A percentile compares a stretch with the other conserved stretches of the same genome.
Conservation (phyloP, 768 basidiomycete species). For the Phylloporus rhodoxanthus region DNA sequence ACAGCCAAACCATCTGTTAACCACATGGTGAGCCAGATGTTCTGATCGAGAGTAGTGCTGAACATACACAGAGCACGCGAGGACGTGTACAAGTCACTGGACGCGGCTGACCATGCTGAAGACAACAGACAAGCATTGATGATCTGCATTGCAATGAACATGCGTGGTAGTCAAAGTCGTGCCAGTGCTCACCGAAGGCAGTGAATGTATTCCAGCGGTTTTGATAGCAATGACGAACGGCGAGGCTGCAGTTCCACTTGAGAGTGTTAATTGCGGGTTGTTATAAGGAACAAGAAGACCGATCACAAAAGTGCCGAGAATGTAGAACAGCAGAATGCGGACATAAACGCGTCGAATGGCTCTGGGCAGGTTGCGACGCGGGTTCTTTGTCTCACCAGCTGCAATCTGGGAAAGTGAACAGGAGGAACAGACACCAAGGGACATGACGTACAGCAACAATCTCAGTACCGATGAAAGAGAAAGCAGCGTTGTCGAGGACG, state of each 20-base stretch:
- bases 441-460: slow-evolving; percentile 69
- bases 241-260: slow-evolving; percentile 57
- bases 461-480: slow-evolving; percentile 91
- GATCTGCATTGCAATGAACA: slow-evolving; percentile 37
- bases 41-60: not conserved
- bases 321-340: slow-evolving; percentile 80
- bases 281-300: slow-evolving; percentile 79
- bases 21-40: not conserved
- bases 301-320: slow-evolving; percentile 64
- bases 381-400: slow-evolving; percentile 89
- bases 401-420: slow-evolving; percentile 50
- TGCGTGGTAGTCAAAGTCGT: slow-evolving; percentile 6
- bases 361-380: slow-evolving; percentile 59
- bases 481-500: slow-evolving; percentile 81
- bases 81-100: slow-evolving; percentile 83
- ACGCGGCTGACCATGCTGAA: slow-evolving; percentile 90
- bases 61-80: slow-evolving; percentile 77
- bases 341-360: slow-evolving; percentile 57
- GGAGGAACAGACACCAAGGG: not conserved
- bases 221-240: slow-evolving; percentile 91
- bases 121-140: slow-evolving; percentile 82
- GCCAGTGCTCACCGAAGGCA: slow-evolving; percentile 59
- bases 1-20: slow-evolving; percentile 69
- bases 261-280: slow-evolving; percentile 46
- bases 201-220: slow-evolving; percentile 76